A percentile compares a stretch with the other conserved stretches of the same genome.
Conservation (phyloP, 108 stramenopile species). For the Epipyxis sp. region DNA sequence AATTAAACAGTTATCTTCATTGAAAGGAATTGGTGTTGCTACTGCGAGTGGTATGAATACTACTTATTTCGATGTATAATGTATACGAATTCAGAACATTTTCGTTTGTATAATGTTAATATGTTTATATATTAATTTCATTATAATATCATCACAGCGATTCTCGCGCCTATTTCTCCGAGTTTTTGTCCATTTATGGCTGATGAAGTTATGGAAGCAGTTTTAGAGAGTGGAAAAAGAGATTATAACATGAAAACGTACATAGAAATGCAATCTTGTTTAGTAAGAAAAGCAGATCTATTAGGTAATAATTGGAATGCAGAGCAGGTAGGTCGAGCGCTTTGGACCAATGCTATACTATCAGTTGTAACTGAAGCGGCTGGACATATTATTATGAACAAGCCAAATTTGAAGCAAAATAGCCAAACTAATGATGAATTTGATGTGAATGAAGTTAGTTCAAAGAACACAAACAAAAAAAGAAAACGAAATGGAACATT, state of each 20-base stretch:
- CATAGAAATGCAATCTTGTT: not conserved
- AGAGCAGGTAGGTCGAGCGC: not conserved
- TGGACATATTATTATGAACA: no score
- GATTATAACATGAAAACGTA: slow-evolving; percentile 10
- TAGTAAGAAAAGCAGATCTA: not conserved
- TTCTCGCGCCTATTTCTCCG: not conserved
- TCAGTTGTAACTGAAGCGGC: no score
- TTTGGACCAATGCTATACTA: slow-evolving; percentile 5
- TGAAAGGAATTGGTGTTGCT: slow-evolving; percentile 6
- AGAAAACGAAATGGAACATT: no score
- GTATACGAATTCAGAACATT: no score
- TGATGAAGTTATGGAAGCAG: not conserved
- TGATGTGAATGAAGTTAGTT: no score
- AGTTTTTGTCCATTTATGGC: slow-evolving; percentile 5
- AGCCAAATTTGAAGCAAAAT: no score
- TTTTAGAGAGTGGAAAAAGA: not conserved
- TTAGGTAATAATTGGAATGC: not conserved
- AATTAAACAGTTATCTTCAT: not conserved
- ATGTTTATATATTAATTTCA: no score
- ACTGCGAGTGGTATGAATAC: slow-evolving; percentile 24
- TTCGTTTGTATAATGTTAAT: no score
- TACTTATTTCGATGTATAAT: no score
- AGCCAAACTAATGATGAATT: no score
- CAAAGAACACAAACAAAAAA: no score
- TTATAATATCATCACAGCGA: no score